Base-by-base conservation (phyloP, 2,329 filamentous ascomycete species). In the Aspergillus glaucus region DNA sequence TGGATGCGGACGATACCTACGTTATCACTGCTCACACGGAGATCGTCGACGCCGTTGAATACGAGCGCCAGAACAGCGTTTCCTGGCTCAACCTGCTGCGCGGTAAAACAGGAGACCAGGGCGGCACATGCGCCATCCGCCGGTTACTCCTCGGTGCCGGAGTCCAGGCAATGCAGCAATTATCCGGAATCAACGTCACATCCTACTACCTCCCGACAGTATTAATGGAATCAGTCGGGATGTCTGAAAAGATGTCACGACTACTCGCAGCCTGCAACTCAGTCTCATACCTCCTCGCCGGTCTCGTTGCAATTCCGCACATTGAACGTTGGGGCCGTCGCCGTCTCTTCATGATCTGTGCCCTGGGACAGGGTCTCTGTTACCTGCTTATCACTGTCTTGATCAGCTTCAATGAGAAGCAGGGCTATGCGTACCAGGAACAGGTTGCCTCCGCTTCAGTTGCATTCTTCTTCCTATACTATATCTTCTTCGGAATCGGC, bases 1-100 rank as follows among this genome's bases (percentile, higher is more conserved):
- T 56, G 22, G 24, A 50, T 15, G 47, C 14, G 4, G 47, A 71
- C 32, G 73, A 77, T 54, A 68, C 75, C 1, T 74, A 64, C 40
- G 63, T 75, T 22, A 59, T 71, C 46, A 67, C 73, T 2, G 68
- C 71, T 50, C 60, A 69, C 34, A 66, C 64, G 24, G 67, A 76
- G 46, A 77, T 78, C 50, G 67, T 71, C 47, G 75, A 69, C 59
- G 70, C 72, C 5, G 72, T 75, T 4, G 62, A 76, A 26, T 78
- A 76, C 52, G 76, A 79, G 46, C 63, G 67, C 1, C 69, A 76
- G 39, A 72, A 80, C 52, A 64, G 72, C 3, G 68, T 80, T 4
- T 67, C 70, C 8, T 79, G 78, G 69, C 61, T 66, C 6, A 71
- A 79, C 44, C 66, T 80, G 1, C 59, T 80, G 1, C 68, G 72